Percentiles rank a stretch among this genome's conserved stretches.
Conservation (phyloP, 805 yeast genomes). For the Saccharomycopsis capsularis region DNA sequence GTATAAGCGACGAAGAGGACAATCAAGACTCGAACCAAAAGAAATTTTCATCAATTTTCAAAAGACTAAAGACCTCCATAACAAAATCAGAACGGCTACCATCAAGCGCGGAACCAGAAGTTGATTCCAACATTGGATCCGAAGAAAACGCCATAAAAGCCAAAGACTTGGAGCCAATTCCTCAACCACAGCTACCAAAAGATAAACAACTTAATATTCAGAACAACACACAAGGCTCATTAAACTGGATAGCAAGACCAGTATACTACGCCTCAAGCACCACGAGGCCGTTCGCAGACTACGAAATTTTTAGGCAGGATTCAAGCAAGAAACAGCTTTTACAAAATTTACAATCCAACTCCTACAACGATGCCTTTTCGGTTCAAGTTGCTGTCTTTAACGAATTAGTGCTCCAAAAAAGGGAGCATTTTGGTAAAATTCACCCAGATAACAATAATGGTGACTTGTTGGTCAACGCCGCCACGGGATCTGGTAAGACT, state of each 20-base stretch:
- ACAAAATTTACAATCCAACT: slow-evolving; percentile 40
- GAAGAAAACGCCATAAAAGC: slow-evolving; percentile 23
- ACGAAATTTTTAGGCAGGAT: not conserved
- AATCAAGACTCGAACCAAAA: not conserved
- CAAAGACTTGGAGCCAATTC: slow-evolving; percentile 62
- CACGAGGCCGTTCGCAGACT: slow-evolving; percentile 41
- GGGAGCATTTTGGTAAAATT: slow-evolving; percentile 30
- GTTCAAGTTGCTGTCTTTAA: slow-evolving; percentile 68
- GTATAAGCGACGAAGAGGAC: not conserved
- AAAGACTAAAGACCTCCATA: slow-evolving; percentile 8
- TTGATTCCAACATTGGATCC: slow-evolving; percentile 23
- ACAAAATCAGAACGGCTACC: not conserved
- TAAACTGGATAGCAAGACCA: slow-evolving; percentile 68
- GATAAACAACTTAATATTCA: slow-evolving; percentile 29
- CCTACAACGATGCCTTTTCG: slow-evolving; percentile 58
- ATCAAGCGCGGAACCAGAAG: slow-evolving; percentile 20
- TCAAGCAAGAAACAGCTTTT: slow-evolving; percentile 19
- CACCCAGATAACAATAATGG: slow-evolving; percentile 40
- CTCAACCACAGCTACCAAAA: slow-evolving; percentile 70
- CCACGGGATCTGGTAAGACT: slow-evolving; percentile 96
- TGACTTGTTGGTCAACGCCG: slow-evolving; percentile 82
- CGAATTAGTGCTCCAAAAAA: slow-evolving; percentile 41
- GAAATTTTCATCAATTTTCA: slow-evolving; percentile 9
- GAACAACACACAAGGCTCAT: slow-evolving; percentile 23
- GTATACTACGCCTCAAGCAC: slow-evolving; percentile 43